These are phyloP conservation scores for Haplosporangium sp. DNA, from an alignment of 371 early-diverging fungal genomes.

Conservation along the genomic window DNA sequence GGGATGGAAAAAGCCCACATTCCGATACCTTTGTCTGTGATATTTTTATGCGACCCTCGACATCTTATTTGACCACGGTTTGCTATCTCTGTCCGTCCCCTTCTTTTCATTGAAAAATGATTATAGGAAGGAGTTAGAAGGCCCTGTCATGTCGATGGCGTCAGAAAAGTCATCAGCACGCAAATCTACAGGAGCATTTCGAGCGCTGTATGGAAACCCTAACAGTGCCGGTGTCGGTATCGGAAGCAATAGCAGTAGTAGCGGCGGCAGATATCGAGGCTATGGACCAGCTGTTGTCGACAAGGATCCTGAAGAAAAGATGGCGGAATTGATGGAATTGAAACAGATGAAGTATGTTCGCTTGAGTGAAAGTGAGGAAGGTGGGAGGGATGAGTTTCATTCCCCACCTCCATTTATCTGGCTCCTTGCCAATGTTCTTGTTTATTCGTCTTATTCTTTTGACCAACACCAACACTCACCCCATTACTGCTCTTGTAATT, in stretches of 20 bases:
- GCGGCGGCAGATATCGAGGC: background rate
- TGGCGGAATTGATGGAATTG: conserved; percentile 42
- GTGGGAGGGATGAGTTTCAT: background rate
- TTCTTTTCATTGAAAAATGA: background rate
- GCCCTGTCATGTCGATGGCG: no score
- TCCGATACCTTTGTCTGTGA: background rate
- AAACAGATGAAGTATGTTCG: conserved; percentile 33
- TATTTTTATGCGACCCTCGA: background rate
- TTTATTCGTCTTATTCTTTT: background rate
- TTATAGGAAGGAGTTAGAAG: no score
- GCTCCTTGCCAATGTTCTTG: background rate
- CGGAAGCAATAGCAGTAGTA: background rate
- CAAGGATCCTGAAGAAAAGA: conserved; percentile 41
- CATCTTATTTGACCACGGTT: no score
- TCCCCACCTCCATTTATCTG: background rate
- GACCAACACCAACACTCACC: background rate
- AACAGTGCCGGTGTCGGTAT: no score
- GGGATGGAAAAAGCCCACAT: background rate
- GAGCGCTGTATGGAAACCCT: background rate
- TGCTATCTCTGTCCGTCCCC: background rate
- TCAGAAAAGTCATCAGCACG: no score
- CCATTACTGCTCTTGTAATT: background rate
- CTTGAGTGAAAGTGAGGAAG: no score
- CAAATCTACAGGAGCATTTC: background rate
- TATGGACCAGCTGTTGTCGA: background rate